Conservation (phyloP, 164 flowering plant species). For the Chimonanthus salicifolius region DNA sequence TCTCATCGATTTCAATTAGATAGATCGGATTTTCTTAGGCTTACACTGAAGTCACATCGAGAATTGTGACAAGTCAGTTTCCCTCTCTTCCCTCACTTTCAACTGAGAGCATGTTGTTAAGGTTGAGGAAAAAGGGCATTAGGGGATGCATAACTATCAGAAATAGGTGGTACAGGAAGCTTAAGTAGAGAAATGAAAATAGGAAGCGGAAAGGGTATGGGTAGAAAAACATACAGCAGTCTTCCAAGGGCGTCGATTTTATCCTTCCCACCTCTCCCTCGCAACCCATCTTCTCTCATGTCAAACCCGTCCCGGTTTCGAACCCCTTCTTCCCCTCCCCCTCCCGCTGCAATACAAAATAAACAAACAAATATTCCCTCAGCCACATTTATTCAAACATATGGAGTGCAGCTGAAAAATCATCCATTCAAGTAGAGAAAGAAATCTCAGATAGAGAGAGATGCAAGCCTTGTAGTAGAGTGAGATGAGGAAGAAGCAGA, state of each 20-base stretch:
- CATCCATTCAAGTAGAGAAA: neutral
- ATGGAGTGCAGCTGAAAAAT: neutral
- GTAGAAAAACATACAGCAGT: slow-evolving; percentile 19
- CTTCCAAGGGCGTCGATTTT: slow-evolving; percentile 35
- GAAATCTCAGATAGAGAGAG: neutral
- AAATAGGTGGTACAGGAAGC: neutral
- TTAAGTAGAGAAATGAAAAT: neutral
- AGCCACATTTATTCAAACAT: neutral
- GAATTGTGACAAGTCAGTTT: too few relatives aligned
- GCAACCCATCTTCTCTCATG: slow-evolving; percentile 22
- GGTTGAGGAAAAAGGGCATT: too few relatives aligned
- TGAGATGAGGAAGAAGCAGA: neutral
- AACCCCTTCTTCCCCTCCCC: slow-evolving; percentile 21
- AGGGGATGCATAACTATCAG: too few relatives aligned
- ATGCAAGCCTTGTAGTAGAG: neutral
- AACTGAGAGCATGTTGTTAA: too few relatives aligned
- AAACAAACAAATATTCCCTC: neutral
- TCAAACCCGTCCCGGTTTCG: slow-evolving; percentile 10
- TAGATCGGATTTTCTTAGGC: too few relatives aligned
- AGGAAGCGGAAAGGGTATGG: neutral
- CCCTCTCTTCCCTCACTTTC: too few relatives aligned
- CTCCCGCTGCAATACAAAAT: slow-evolving; percentile 15
- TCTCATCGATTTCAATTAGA: too few relatives aligned
- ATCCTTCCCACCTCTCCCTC: slow-evolving; percentile 31
- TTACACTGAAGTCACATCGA: too few relatives aligned